phyloP scores from a whole-genome alignment of 2,329 filamentous ascomycete genomes.

The Talaromyces piceae region DNA sequence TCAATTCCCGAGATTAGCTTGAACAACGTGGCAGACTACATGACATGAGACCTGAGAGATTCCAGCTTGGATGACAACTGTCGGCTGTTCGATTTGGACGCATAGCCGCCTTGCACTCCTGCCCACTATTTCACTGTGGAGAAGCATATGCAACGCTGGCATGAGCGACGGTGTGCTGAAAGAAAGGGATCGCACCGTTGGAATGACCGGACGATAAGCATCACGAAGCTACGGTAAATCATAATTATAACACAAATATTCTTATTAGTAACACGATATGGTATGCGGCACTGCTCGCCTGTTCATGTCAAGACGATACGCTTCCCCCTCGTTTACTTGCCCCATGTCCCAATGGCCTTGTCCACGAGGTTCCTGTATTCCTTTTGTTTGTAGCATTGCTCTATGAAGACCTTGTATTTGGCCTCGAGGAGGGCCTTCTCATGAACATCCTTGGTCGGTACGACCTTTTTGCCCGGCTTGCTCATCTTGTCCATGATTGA shows the following conservation, averaged over 20 bases:
- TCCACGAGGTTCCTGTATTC: constrained; percentile 74
- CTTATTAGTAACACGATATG: neutral
- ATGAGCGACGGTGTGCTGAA: no score
- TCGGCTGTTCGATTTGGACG: no score
- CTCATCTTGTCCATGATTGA: constrained; percentile 97
- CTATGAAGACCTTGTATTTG: constrained; percentile 94
- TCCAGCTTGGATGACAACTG: no score
- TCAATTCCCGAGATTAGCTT: neutral
- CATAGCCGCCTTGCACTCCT: no score
- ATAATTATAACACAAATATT: neutral
- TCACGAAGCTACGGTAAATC: no score
- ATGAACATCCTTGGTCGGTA: constrained; percentile 61
- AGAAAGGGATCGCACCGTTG: no score
- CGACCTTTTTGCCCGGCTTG: constrained; percentile 79
- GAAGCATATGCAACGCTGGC: no score
- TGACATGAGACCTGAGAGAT: no score
- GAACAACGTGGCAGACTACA: no score
- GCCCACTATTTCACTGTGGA: no score
- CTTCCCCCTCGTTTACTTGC: constrained; percentile 5
- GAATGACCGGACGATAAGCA: no score
- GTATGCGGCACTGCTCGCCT: neutral
- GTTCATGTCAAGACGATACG: neutral
- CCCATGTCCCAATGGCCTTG: constrained; percentile 45
- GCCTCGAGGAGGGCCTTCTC: constrained; percentile 75
- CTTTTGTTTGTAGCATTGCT: constrained; percentile 82